Evolutionary conservation across 2,329 filamentous ascomycete species (phyloP).

Genomic region (Fusarium neocosmosporiellum): DNA sequence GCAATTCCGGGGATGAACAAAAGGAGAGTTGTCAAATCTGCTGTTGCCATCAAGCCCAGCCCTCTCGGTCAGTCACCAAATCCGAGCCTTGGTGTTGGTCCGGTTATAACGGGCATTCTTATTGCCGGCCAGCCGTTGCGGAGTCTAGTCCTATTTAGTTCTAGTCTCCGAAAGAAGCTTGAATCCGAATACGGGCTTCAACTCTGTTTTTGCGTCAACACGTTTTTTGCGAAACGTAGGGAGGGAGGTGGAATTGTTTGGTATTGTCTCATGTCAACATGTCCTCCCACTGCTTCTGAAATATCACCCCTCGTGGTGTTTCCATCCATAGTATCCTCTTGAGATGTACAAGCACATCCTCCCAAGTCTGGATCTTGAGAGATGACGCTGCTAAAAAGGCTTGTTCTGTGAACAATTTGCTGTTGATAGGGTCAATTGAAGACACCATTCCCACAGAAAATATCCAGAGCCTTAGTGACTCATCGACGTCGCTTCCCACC

Average conservation of each 20-base stretch:
- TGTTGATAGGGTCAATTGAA: slow-evolving; percentile 41
- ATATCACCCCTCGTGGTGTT: slow-evolving; percentile 17
- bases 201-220: neutral
- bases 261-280: slow-evolving; percentile 16
- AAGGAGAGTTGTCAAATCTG: neutral
- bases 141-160: slow-evolving; percentile 35
- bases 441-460: slow-evolving; percentile 54
- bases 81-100: neutral
- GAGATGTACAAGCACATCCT: slow-evolving; percentile 23
- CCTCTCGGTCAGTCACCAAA: neutral
- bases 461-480: slow-evolving; percentile 55
- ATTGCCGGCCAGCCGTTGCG: slow-evolving; percentile 6
- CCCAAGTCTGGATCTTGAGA: slow-evolving; percentile 26
- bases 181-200: slow-evolving; percentile 25
- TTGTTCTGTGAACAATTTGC: slow-evolving; percentile 45
- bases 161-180: slow-evolving; percentile 48
- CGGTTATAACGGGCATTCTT: neutral
- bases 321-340: slow-evolving; percentile 33
- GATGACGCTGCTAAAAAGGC: slow-evolving; percentile 26
- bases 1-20: neutral
- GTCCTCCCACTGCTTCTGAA: slow-evolving; percentile 26
- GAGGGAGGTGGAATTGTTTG: neutral
- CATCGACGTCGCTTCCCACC: slow-evolving; percentile 7
- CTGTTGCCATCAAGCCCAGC: neutral
- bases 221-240: neutral